Conservation (phyloP, 2,329 filamentous ascomycete species). For the Fusarium sp. region DNA sequence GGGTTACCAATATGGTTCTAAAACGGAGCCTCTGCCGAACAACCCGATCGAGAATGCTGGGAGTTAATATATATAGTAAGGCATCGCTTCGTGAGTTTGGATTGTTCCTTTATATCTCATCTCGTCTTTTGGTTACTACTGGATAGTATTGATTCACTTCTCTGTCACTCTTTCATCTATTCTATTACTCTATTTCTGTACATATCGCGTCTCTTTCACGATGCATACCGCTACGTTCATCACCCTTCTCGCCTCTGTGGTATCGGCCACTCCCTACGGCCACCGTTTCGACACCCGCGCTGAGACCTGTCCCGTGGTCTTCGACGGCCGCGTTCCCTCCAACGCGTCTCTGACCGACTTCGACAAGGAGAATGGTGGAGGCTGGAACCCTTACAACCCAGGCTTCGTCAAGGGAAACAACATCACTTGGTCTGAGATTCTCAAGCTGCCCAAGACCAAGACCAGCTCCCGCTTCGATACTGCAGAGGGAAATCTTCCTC, state of each 20-base stretch:
- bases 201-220: slow-evolving; percentile 12
- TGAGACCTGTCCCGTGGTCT: slow-evolving; percentile 53
- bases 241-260: slow-evolving; percentile 35
- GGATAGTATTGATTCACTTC: slow-evolving; percentile 36
- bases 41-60: slow-evolving; percentile 3
- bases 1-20: slow-evolving; percentile 8
- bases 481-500: slow-evolving; percentile 59
- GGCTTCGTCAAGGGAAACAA: slow-evolving; percentile 66
- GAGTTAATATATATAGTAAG: slow-evolving; percentile 3
- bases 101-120: not conserved
- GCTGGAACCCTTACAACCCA: slow-evolving; percentile 62
- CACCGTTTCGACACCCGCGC: slow-evolving; percentile 8
- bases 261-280: slow-evolving; percentile 33
- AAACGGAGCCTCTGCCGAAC: slow-evolving; percentile 33
- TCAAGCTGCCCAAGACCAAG: slow-evolving; percentile 58
- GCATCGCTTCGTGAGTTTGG: not conserved
- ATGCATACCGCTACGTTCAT: slow-evolving; percentile 39
- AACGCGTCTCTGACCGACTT: slow-evolving; percentile 57
- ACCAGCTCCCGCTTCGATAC: slow-evolving; percentile 54
- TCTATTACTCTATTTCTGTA: slow-evolving; percentile 16
- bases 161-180: slow-evolving; percentile 24
- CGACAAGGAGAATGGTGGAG: slow-evolving; percentile 55
- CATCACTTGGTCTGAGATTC: slow-evolving; percentile 64
- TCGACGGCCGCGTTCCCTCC: slow-evolving; percentile 62
- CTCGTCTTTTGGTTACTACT: slow-evolving; percentile 31